Base-by-base conservation (phyloP, 2,329 filamentous ascomycete genomes). In the Rutstroemia sp. region DNA sequence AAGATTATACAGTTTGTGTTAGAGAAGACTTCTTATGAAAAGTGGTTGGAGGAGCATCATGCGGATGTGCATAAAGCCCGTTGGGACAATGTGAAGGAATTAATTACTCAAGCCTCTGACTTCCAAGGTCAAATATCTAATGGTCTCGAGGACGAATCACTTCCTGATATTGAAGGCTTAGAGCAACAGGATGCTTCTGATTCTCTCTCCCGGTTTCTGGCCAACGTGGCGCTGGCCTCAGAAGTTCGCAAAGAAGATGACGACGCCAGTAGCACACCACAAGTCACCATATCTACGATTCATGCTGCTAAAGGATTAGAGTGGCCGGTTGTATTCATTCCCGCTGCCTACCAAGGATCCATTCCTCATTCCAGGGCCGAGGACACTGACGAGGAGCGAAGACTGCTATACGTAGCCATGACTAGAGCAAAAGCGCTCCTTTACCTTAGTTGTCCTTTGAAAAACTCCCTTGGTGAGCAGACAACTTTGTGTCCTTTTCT, bases 291-390 rank as follows among this genome's bases (percentile, higher is more conserved):
- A 23, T 96, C 91, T 5, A 99, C 92, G 0, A 96, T 99, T 10
- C 92, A 99, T 69, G 91, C 92, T 0, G 90, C 92, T 2, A 99
- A 99, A 71, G 92, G 92, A 3, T 77, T 99, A 1, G 92, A 99
- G 70, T 99, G 94, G 94, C 92, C 92, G 0, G 79, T 96, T 1
- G 90, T 97, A 1, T 97, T 97, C 70, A 85, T 97, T 16, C 92
- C 94, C 5, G 89, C 88, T 1, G 87, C 90, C 25, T 96, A 95
- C 68, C 83, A 91, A 48, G 94, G 92, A 0, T 92, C 87, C 2
- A 95, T 97, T 58, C 92, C 92, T 4, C 92, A 97, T 70, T 87
- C 86, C 2, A 81, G 92, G 63, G 82, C 91, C 1, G 92, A 96
- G 47, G 90, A 97, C 67, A 77, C 79, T 3, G 87, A 92, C 56